These are phyloP conservation scores for Fusarium incarnatum DNA, from an alignment of 2,329 filamentous ascomycete genomes.

Conservation along the genomic window DNA sequence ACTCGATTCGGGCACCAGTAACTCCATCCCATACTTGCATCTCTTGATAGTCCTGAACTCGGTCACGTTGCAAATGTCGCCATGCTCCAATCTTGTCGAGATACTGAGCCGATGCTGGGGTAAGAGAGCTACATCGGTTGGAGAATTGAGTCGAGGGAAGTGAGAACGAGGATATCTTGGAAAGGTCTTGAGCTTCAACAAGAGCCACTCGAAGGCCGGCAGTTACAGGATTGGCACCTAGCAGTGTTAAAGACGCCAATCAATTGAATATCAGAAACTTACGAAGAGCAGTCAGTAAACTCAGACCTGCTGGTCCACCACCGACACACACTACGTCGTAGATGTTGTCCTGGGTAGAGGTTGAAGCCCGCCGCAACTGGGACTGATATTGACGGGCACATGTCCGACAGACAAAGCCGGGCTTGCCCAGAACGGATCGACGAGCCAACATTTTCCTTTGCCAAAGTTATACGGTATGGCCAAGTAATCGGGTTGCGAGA, in stretches of 20 bases:
- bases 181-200: constrained; percentile 88
- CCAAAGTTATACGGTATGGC: neutral
- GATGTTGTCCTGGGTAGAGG: constrained; percentile 71
- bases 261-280: constrained; percentile 32
- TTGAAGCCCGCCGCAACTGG: constrained; percentile 56
- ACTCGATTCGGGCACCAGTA: constrained; percentile 86
- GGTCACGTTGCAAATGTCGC: constrained; percentile 76
- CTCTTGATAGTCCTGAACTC: constrained; percentile 89
- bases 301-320: constrained; percentile 89
- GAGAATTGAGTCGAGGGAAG: constrained; percentile 79
- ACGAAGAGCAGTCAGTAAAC: constrained; percentile 82
- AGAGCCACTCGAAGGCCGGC: constrained; percentile 85
- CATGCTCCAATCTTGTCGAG: constrained; percentile 87
- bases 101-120: constrained; percentile 86
- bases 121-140: constrained; percentile 95
- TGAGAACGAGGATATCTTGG: constrained; percentile 73
- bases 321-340: constrained; percentile 95
- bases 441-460: constrained; percentile 45
- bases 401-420: constrained; percentile 59
- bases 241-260: neutral
- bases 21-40: constrained; percentile 99
- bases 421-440: constrained; percentile 41
- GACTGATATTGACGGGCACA: constrained; percentile 57
- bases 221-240: constrained; percentile 81
- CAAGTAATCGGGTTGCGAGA: constrained; percentile 10